A percentile compares a stretch with the other conserved stretches of the same genome.
These are phyloP conservation scores for Trametes sanguinea DNA, from an alignment of 768 basidiomycete species.

Conservation along the genomic window DNA sequence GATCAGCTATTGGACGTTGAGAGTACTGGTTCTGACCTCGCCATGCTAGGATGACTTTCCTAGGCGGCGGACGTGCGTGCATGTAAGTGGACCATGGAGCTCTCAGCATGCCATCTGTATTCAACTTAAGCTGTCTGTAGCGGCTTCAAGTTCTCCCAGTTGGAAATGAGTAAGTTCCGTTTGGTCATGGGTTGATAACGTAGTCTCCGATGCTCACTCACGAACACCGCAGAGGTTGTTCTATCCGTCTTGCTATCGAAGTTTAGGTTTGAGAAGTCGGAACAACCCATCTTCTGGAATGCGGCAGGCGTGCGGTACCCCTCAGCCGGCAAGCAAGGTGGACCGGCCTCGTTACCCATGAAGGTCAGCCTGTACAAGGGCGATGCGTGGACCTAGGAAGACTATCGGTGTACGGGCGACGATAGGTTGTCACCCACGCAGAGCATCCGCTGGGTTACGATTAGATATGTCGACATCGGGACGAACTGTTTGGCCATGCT, in stretches of 20 bases:
- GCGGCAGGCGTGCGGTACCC: constrained; percentile 12
- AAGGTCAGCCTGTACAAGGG: constrained; percentile 7
- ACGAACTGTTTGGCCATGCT: no score
- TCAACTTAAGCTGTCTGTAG: neutral
- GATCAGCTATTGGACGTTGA: neutral
- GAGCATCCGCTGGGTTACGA: no score
- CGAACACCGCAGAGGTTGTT: constrained; percentile 7
- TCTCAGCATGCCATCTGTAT: no score
- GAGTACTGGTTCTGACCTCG: neutral
- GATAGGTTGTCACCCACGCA: no score
- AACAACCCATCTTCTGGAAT: constrained; percentile 9
- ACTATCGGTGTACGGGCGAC: no score
- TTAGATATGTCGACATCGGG: no score
- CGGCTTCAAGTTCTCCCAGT: constrained; percentile 27
- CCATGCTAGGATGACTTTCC: constrained; percentile 12
- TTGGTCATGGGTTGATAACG: neutral
- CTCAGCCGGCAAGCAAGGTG: neutral
- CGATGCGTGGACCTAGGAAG: no score
- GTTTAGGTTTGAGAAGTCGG: constrained; percentile 14
- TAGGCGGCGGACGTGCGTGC: constrained; percentile 13
- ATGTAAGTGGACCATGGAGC: neutral
- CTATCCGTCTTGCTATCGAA: constrained; percentile 4
- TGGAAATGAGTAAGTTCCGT: constrained; percentile 24
- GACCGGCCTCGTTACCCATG: constrained; percentile 1
- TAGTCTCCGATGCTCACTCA: no score